Evolutionary conservation across 805 yeast genomes (phyloP).

Genomic region (Yarrowia sp.): DNA sequence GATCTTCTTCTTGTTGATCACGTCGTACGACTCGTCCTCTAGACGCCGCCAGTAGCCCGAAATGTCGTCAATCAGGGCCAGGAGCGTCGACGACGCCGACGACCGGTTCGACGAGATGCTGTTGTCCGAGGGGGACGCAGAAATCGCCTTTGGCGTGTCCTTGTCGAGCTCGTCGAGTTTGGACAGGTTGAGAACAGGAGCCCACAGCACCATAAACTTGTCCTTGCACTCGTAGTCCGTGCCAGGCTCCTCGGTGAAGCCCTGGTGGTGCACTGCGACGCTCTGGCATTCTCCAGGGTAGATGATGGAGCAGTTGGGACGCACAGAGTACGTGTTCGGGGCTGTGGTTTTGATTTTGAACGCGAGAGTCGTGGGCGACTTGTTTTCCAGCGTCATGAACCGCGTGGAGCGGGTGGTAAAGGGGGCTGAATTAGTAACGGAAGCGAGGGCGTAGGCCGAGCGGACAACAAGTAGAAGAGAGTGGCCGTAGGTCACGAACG

Average conservation of each 20-base stretch:
- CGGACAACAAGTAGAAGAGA: background rate
- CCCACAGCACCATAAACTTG: constrained; percentile 75
- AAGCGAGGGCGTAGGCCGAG: background rate
- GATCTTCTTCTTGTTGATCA: constrained; percentile 21
- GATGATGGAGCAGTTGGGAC: constrained; percentile 87
- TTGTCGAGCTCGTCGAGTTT: constrained; percentile 6
- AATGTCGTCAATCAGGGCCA: constrained; percentile 23
- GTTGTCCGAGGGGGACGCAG: constrained; percentile 1
- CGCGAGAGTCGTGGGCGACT: constrained; percentile 50
- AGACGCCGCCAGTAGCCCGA: constrained; percentile 19
- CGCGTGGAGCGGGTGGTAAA: constrained; percentile 26
- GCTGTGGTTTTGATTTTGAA: constrained; percentile 98
- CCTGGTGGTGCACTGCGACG: constrained; percentile 80
- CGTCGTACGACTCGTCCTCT: constrained; percentile 24
- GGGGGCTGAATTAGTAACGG: constrained; percentile 19
- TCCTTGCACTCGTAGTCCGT: constrained; percentile 79
- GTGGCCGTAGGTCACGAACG: too few species aligned
- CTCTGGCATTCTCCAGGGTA: constrained; percentile 70
- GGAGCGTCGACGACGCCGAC: constrained; percentile 4
- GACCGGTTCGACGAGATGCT: constrained; percentile 17
- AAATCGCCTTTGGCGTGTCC: background rate
- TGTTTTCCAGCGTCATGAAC: constrained; percentile 26
- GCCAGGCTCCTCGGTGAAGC: constrained; percentile 70
- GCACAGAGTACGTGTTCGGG: constrained; percentile 89
- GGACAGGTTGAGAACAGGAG: constrained; percentile 15